Conservation (phyloP, 176 grass and related monocot species). For the Raddia guianensis region DNA sequence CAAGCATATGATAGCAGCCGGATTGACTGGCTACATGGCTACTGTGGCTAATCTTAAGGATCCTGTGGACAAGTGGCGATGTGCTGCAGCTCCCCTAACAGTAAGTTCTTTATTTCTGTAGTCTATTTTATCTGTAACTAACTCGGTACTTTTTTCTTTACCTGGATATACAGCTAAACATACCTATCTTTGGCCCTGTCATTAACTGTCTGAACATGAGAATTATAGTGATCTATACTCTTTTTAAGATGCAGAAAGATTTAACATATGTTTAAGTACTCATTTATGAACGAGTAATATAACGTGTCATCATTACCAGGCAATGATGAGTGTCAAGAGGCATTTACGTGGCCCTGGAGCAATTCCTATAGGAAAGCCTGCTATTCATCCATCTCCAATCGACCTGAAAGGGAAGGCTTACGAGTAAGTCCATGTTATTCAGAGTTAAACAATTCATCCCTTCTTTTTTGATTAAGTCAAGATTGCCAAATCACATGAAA, state of each 20-base stretch:
- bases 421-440: constrained; percentile 43
- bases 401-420: constrained; percentile 79
- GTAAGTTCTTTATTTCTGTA: constrained; percentile 38
- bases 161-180: not conserved
- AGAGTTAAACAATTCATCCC: not conserved
- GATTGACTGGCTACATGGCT: constrained; percentile 77
- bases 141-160: not conserved
- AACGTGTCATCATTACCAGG: constrained; percentile 30
- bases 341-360: constrained; percentile 64
- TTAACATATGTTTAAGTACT: not conserved
- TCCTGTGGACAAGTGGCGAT: constrained; percentile 62
- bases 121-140: not conserved
- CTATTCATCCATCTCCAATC: constrained; percentile 69
- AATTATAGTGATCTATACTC: not conserved
- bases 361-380: constrained; percentile 59
- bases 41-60: constrained; percentile 73
- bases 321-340: constrained; percentile 71
- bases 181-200: not conserved
- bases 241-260: not conserved
- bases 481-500: not conserved
- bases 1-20: constrained; percentile 54
- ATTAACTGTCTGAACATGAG: not conserved
- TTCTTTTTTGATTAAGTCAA: not conserved
- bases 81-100: constrained; percentile 62
- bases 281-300: not conserved